These are phyloP conservation scores for Mortierella antarctica DNA, from an alignment of 192 early-diverging fungal genomes.

Conservation along the genomic window DNA sequence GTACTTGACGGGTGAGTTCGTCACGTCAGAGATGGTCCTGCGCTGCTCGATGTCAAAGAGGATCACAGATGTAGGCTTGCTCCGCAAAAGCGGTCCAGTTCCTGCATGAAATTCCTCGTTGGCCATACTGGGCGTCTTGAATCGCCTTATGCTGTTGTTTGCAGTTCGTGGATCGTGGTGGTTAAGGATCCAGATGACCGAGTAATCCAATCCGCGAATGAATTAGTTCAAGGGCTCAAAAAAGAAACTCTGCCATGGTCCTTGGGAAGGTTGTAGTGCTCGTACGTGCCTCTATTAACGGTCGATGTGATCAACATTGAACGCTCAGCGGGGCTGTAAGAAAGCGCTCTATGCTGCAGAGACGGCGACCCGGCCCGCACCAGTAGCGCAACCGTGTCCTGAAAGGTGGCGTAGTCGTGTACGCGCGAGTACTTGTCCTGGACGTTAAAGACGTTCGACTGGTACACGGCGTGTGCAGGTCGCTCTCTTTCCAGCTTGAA, in stretches of 20 bases:
- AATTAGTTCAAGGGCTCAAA: no score
- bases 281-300: slow-evolving; percentile 90
- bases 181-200: slow-evolving; percentile 88
- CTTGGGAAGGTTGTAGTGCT: slow-evolving; percentile 87
- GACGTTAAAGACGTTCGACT: slow-evolving; percentile 87
- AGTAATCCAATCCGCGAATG: no score
- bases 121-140: slow-evolving; percentile 76
- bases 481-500: slow-evolving; percentile 99
- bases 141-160: slow-evolving; percentile 88
- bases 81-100: slow-evolving; percentile 83
- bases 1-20: slow-evolving; percentile 90
- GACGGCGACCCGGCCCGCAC: slow-evolving; percentile 80
- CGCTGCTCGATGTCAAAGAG: slow-evolving; percentile 93
- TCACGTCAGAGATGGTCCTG: slow-evolving; percentile 79
- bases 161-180: slow-evolving; percentile 89
- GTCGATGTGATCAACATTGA: slow-evolving; percentile 87
- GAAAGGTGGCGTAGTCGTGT: slow-evolving; percentile 82
- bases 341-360: slow-evolving; percentile 82
- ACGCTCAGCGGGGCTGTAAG: slow-evolving; percentile 95
- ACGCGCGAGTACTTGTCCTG: slow-evolving; percentile 87
- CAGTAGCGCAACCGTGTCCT: slow-evolving; percentile 81
- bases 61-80: slow-evolving; percentile 88
- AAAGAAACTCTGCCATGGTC: slow-evolving; percentile 68
- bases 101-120: slow-evolving; percentile 93
- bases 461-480: slow-evolving; percentile 88